phyloP scores from a whole-genome alignment of 1,284 basidiomycete species.

The Earliella scabrosa region DNA sequence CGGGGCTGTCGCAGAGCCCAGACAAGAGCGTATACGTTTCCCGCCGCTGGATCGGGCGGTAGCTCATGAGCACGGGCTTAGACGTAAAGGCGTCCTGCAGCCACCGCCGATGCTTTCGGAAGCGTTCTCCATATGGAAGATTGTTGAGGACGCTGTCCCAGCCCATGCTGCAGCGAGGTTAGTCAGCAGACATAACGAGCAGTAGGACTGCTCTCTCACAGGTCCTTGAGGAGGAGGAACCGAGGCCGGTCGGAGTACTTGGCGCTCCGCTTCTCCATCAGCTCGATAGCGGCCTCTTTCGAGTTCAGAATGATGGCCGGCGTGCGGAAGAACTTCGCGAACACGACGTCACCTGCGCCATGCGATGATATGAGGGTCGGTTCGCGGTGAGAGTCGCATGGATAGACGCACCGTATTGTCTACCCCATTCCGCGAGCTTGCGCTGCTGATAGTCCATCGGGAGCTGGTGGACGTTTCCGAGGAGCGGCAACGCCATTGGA shows the following conservation, averaged over 20 bases:
- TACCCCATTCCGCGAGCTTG: slow-evolving; percentile 27
- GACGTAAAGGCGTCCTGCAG: slow-evolving; percentile 33
- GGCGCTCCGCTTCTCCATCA: slow-evolving; percentile 46
- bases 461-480: slow-evolving; percentile 30
- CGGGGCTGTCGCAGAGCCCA: slow-evolving; percentile 27
- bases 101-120: slow-evolving; percentile 36
- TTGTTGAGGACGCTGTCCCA: slow-evolving; percentile 31
- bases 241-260: slow-evolving; percentile 44
- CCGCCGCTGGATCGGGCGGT: slow-evolving; percentile 29
- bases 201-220: slow-evolving; percentile 23
- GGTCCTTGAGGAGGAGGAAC: slow-evolving; percentile 31
- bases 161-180: slow-evolving; percentile 23
- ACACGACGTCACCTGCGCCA: slow-evolving; percentile 41
- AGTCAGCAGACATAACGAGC: neutral
- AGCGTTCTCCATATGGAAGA: slow-evolving; percentile 32
- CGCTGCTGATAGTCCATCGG: slow-evolving; percentile 25
- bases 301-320: slow-evolving; percentile 44
- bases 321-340: slow-evolving; percentile 37
- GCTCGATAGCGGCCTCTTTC: slow-evolving; percentile 37
- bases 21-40: slow-evolving; percentile 32
- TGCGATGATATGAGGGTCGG: neutral
- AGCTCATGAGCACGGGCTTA: slow-evolving; percentile 24
- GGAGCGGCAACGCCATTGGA: slow-evolving; percentile 21
- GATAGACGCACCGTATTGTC: slow-evolving; percentile 24
- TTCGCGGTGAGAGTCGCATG: neutral